phyloP scores from a whole-genome alignment of 1,284 basidiomycete species.

The Ustilago loliicola region DNA sequence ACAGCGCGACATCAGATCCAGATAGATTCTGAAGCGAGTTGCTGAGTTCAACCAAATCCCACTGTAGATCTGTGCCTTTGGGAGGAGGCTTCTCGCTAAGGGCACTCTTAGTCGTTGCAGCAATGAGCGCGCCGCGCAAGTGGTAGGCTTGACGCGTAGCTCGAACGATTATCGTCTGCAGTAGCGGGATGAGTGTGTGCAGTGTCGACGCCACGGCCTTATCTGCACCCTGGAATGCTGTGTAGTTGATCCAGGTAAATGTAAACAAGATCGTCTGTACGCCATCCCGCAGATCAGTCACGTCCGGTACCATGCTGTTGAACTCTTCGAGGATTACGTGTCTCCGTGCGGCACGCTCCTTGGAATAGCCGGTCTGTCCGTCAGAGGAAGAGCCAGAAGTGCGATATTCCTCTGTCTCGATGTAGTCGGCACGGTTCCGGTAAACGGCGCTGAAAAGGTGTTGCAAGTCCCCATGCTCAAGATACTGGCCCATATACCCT shows the following conservation, averaged over 20 bases:
- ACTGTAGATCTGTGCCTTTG: not conserved
- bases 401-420: conserved; percentile 30
- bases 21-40: conserved; percentile 19
- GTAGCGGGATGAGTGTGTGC: conserved; percentile 27
- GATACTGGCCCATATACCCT: conserved; percentile 1
- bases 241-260: conserved; percentile 39
- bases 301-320: conserved; percentile 15
- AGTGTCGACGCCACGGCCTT: conserved; percentile 7
- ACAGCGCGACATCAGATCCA: conserved; percentile 17
- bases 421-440: conserved; percentile 6
- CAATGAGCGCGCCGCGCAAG: not conserved
- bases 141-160: conserved; percentile 5
- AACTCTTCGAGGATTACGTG: not conserved
- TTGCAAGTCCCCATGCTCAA: not conserved
- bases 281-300: conserved; percentile 30
- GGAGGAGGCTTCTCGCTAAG: not conserved
- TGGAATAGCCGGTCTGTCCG: not conserved
- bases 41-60: conserved; percentile 23
- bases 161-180: conserved; percentile 30
- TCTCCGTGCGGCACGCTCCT: not conserved
- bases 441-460: conserved; percentile 7
- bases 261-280: conserved; percentile 35
- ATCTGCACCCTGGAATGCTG: conserved; percentile 7
- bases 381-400: not conserved
- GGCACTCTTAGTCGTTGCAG: not conserved